A percentile compares a stretch with the other conserved stretches of the same genome.
phyloP scores from a whole-genome alignment of 2,329 filamentous ascomycete genomes.

The Magnaporthiopsis poae region DNA sequence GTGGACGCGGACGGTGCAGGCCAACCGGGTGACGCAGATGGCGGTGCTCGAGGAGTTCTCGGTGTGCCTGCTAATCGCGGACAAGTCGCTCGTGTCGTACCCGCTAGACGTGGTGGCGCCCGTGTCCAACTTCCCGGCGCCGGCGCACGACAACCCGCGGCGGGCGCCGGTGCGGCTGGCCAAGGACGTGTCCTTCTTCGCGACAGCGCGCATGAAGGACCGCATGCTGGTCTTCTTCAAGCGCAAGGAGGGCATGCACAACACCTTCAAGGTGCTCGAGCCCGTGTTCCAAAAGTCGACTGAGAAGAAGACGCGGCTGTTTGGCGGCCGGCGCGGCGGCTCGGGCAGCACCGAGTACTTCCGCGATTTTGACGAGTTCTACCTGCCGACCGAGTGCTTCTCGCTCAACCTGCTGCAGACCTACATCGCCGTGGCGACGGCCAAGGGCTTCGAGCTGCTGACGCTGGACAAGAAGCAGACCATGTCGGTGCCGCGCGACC shows the following conservation, averaged over 20 bases:
- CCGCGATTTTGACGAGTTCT: constrained; percentile 97
- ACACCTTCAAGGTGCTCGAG: constrained; percentile 92
- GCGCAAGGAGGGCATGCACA: constrained; percentile 82
- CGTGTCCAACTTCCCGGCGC: constrained; percentile 50
- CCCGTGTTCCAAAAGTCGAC: constrained; percentile 88
- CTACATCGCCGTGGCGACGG: constrained; percentile 81
- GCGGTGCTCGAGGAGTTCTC: constrained; percentile 93
- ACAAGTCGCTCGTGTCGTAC: constrained; percentile 84
- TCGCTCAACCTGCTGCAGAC: constrained; percentile 94
- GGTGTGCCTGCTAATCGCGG: constrained; percentile 79
- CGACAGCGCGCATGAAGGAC: constrained; percentile 93
- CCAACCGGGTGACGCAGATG: constrained; percentile 75
- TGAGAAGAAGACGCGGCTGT: constrained; percentile 66
- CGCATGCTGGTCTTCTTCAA: constrained; percentile 93
- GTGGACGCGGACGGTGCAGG: constrained; percentile 75
- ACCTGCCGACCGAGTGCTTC: constrained; percentile 89
- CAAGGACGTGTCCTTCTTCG: constrained; percentile 93
- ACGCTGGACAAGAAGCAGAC: constrained; percentile 95
- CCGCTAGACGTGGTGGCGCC: constrained; percentile 76
- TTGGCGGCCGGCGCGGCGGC: constrained; percentile 47
- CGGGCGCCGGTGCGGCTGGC: constrained; percentile 86
- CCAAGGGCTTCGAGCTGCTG: constrained; percentile 88
- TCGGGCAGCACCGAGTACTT: constrained; percentile 83
- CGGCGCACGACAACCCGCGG: constrained; percentile 60
- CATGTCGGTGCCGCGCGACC: constrained; percentile 75